Percentiles rank a stretch among this genome's conserved stretches.
Conservation (phyloP, 2,329 filamentous ascomycete species). For the Gnomoniopsis smithogilvyi region DNA sequence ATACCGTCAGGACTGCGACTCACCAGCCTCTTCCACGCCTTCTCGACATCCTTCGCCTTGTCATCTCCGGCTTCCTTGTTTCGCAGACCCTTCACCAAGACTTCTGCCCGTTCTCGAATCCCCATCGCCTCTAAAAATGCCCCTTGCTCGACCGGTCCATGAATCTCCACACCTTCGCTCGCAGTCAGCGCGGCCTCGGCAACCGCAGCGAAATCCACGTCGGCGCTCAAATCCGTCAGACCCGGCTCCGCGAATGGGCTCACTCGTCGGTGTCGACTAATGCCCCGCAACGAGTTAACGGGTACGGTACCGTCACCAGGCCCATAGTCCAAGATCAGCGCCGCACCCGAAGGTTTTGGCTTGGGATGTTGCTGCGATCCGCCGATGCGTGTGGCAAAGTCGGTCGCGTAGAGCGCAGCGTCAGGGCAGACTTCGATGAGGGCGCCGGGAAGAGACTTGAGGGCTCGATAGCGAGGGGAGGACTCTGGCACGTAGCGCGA, state of each 20-base stretch:
- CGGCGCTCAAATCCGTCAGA: constrained; percentile 81
- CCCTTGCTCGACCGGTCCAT: constrained; percentile 86
- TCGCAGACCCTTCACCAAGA: constrained; percentile 51
- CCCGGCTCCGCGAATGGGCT: constrained; percentile 79
- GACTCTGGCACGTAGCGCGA: constrained; percentile 80
- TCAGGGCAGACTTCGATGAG: constrained; percentile 91
- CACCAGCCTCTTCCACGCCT: constrained; percentile 77
- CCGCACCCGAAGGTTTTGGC: constrained; percentile 69
- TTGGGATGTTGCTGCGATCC: constrained; percentile 58
- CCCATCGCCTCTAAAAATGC: constrained; percentile 79
- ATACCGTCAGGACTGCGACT: constrained; percentile 80
- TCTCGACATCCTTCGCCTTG: constrained; percentile 61
- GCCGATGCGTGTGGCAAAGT: constrained; percentile 83
- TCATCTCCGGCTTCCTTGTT: constrained; percentile 30
- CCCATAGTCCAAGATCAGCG: constrained; percentile 95
- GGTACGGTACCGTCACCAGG: constrained; percentile 70
- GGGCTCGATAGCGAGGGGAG: constrained; percentile 72
- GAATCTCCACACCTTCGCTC: constrained; percentile 80
- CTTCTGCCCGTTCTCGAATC: constrained; percentile 71
- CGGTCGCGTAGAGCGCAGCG: constrained; percentile 71
- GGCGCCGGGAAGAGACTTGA: constrained; percentile 65
- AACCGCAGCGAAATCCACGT: constrained; percentile 88
- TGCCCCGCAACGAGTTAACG: constrained; percentile 85
- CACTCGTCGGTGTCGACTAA: constrained; percentile 71
- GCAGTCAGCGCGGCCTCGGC: constrained; percentile 77